Evolutionary conservation across 2,329 filamentous ascomycete genomes (phyloP).

Genomic region (Colletotrichum coccodes): DNA sequence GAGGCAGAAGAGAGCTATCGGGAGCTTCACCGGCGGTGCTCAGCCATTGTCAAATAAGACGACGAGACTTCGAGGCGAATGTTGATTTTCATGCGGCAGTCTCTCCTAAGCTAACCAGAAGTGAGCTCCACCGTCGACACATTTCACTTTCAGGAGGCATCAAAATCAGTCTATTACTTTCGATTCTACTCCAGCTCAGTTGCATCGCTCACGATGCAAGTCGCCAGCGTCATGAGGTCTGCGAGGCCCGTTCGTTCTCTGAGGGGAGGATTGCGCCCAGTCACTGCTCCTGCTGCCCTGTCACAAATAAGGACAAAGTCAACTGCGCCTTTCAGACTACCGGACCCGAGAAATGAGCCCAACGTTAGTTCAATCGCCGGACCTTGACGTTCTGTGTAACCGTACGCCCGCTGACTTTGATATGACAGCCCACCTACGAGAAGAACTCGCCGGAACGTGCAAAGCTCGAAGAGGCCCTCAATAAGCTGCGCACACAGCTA

Average conservation of each 20-base stretch:
- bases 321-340: constrained; percentile 43
- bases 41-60: constrained; percentile 10
- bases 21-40: constrained; percentile 13
- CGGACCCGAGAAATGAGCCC: constrained; percentile 44
- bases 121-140: background rate
- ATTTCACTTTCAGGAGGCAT: background rate
- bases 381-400: background rate
- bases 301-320: constrained; percentile 38
- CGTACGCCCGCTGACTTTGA: background rate
- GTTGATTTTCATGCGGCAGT: background rate
- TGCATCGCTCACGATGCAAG: constrained; percentile 1
- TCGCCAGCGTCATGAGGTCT: constrained; percentile 8
- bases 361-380: constrained; percentile 37
- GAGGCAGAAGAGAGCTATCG: background rate
- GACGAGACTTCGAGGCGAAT: background rate
- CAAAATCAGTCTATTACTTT: background rate
- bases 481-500: constrained; percentile 42
- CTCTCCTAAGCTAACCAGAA: background rate
- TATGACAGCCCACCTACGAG: constrained; percentile 40
- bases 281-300: constrained; percentile 31
- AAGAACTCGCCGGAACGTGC: constrained; percentile 43
- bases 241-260: background rate
- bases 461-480: constrained; percentile 42
- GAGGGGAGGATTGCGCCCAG: constrained; percentile 2
- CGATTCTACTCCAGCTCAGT: background rate